Evolutionary conservation across 139 green algal genomes (phyloP), one percentile per base, ranked within the genome.

Genomic region (Picochlorum sp.): DNA sequence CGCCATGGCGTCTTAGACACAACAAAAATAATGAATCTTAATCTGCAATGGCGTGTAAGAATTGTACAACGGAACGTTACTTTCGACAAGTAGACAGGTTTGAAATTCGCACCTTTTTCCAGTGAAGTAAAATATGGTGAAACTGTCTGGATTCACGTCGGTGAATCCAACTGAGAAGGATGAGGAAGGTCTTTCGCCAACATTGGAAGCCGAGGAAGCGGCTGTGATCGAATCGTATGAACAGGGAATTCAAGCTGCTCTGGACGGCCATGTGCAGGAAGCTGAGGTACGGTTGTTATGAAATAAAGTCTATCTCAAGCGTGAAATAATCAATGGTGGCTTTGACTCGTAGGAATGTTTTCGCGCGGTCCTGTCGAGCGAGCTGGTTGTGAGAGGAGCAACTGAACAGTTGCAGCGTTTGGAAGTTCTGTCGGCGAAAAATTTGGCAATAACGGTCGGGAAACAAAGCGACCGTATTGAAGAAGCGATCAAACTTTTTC

Each of bases 401-500:
- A 75, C 52, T 23, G 69, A 75, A 38, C 69, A 69, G 52, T 63
- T 75, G 37, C 69, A 71, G 3, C 37, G 62, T 6, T 41, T 75
- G 38, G 52, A 64, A 23, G 59, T 62, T 24, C 18, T 75, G 37
- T 45, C 62, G 3, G 24, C 71, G 1, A 75, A 65, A 34, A 75
- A 75, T 41, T 54, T 75, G 4, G 69, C 49, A 10, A 56, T 62
- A 11, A 23, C 68, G 23, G 51, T 75, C 16, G 51, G 52, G 1
- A 47, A n/a, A 45, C 28, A 45, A 14, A 45, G 14, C 1, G 28
- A 41, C 18, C 14, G 16, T 8, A 50, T 20, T 3, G 21, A 44
- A 16, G 54, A 71, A 18, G 69, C 69, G 8, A 44, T 75, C 1
- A n/a, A 37, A 9, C 34, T 49, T 11, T 75, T 66, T 49, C 49